Base-by-base conservation (phyloP, 2,329 filamentous ascomycete genomes). In the Chlorencoelia australis region DNA sequence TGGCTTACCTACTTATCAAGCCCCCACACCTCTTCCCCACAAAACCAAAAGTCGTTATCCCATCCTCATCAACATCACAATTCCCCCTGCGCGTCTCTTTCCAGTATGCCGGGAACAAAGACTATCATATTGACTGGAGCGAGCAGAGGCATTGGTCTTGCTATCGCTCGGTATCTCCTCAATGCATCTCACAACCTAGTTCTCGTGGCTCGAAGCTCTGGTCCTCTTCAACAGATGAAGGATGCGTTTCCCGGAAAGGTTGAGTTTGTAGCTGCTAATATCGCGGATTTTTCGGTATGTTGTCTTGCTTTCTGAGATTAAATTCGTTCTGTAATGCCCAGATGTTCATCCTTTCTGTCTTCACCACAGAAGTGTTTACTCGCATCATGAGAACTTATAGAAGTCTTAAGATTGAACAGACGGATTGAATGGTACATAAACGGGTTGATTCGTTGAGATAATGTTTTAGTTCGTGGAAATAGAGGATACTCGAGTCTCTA, bases 81-180 rank as follows among this genome's bases (percentile, higher is more conserved):
- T 25, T 10, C 13, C 22, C 22, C 13, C 22, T n/a, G n/a, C n/a
- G n/a, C n/a, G n/a, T n/a, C n/a, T n/a, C n/a, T n/a, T n/a, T n/a
- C n/a, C n/a, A n/a, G n/a, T n/a, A n/a, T n/a, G n/a, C n/a, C n/a
- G n/a, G n/a, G n/a, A n/a, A n/a, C n/a, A n/a, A 82, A 84, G 55
- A 76, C 74, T 15, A 73, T 87, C 52, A 76, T 87, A 41, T 65
- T 88, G 21, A 79, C 75, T 3, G 75, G 75, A 19, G 74, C 74
- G 13, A 78, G 73, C 57, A 71, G 73, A 39, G 75, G 75, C 17
- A 70, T 80, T 35, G 75, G 75, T 31, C 63, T 75, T 8, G 71
- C 71, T 41, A 60, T 77, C 6, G 61, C 72, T 3, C 58, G 66
- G 26, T 59, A 65, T 30, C 61, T 80, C 19, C 58, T 80, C 6